Percentiles rank a stretch among this genome's conserved stretches.
Evolutionary conservation across 2,329 filamentous ascomycete species (phyloP).

Genomic region (Fusarium staphyleae): DNA sequence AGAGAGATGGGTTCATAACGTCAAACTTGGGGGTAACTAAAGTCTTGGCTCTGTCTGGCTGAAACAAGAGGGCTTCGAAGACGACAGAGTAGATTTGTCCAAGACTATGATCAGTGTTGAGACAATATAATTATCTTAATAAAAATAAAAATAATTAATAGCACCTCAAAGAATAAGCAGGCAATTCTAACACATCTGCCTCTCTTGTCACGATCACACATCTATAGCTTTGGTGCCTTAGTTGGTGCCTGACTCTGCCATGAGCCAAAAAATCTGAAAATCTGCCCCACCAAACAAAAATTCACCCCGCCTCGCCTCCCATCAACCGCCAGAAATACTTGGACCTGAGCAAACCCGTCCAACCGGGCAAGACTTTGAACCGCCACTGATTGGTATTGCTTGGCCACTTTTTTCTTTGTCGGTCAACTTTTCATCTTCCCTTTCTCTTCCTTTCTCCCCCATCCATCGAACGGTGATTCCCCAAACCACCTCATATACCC

Average conservation of each 20-base stretch:
- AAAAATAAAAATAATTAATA: background rate
- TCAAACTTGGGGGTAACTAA: slow-evolving; percentile 24
- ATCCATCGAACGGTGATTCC: slow-evolving; percentile 37
- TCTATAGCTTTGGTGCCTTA: slow-evolving; percentile 43
- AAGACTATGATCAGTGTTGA: too few species aligned
- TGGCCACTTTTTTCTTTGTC: slow-evolving; percentile 37
- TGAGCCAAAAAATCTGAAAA: slow-evolving; percentile 48
- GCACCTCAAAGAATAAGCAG: too few species aligned
- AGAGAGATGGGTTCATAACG: slow-evolving; percentile 33
- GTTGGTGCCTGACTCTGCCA: slow-evolving; percentile 47
- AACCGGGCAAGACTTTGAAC: slow-evolving; percentile 38
- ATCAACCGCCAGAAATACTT: slow-evolving; percentile 35
- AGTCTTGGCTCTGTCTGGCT: slow-evolving; percentile 1
- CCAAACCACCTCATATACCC: slow-evolving; percentile 32
- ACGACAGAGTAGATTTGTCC: background rate
- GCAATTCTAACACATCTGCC: too few species aligned
- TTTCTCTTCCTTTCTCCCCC: slow-evolving; percentile 18
- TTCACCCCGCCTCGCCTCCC: slow-evolving; percentile 52
- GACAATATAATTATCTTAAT: too few species aligned
- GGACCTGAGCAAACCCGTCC: slow-evolving; percentile 23
- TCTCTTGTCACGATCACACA: too few species aligned
- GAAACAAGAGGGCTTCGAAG: background rate
- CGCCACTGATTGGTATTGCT: slow-evolving; percentile 41
- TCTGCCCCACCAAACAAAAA: slow-evolving; percentile 50
- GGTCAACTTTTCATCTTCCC: slow-evolving; percentile 29